Base-by-base conservation (phyloP, 345 rosid species). In the Trapa incisa region DNA sequence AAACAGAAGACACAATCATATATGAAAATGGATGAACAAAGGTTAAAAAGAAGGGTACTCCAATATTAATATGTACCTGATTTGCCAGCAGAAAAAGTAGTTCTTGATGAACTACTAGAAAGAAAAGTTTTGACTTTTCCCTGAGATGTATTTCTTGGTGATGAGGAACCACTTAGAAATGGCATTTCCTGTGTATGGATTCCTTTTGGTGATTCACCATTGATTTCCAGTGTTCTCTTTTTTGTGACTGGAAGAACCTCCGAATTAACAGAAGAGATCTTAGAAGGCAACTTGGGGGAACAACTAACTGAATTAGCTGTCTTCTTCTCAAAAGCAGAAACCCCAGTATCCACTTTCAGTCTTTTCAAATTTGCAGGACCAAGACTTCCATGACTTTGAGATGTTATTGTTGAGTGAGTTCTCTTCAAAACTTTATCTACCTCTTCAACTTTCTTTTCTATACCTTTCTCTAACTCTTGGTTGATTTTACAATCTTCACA, bases 401-500 rank as follows among this genome's bases (percentile, higher is more conserved):
- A 39, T 5, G 22, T 32, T 1, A 6, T 52, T 6, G 42, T 52
- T 22, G 45, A 47, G 65, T 64, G 43, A 47, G 71, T 15, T 68
- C 36, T 43, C 57, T 42, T 64, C 66, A 64, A 54, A 6, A n/a
- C 9, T 54, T 54, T n/a, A 4, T n/a, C 60, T 54, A n/a, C 60
- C 35, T 4, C 60, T 54, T 75, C 70, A 6, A 63, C 8, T 66
- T 72, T 42, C 8, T 57, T 60, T 62, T 69, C 74, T 69, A 74
- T 66, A 52, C 33, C 71, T 14, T 64, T 75, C 71, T 66, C 76
- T 32, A 54, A 63, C 70, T 76, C 71, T 56, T 74, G 74, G 37
- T 73, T 45, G 43, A 70, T 43, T 57, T 61, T 43, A 73, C 91
- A 88, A 39, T 80, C 89, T 78, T 80, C 83, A 74, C 91, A 88